Percentiles rank a stretch among this genome's conserved stretches.
These are phyloP conservation scores for Penicillium brasilianum DNA, from an alignment of 2,329 filamentous ascomycete species.

Conservation along the genomic window DNA sequence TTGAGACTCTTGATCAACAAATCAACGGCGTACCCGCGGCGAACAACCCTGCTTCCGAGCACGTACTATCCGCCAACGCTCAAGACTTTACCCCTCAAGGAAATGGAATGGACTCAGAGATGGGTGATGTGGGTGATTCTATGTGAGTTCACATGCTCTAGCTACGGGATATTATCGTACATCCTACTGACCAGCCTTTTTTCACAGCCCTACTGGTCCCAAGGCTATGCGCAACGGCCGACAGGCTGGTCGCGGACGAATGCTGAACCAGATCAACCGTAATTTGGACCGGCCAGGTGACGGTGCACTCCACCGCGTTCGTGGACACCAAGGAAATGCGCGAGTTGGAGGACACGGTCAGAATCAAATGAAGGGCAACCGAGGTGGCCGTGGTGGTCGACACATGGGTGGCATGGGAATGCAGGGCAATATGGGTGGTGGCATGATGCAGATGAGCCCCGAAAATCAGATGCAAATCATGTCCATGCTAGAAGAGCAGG, in stretches of 20 bases:
- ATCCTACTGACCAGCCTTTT: constrained; percentile 38
- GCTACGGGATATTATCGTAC: not conserved
- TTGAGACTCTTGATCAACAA: constrained; percentile 69
- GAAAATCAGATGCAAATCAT: constrained; percentile 76
- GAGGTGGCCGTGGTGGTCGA: constrained; percentile 52
- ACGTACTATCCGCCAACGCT: constrained; percentile 35
- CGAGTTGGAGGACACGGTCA: constrained; percentile 80
- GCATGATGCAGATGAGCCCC: constrained; percentile 62
- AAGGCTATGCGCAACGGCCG: constrained; percentile 87
- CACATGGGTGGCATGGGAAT: constrained; percentile 53
- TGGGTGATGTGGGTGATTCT: constrained; percentile 63
- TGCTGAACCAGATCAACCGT: constrained; percentile 84
- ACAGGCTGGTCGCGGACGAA: constrained; percentile 71
- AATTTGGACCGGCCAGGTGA: constrained; percentile 79
- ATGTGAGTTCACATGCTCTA: constrained; percentile 39
- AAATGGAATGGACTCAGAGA: constrained; percentile 70
- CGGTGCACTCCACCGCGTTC: constrained; percentile 78
- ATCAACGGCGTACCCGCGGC: constrained; percentile 55
- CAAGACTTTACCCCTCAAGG: constrained; percentile 25
- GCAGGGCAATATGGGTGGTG: constrained; percentile 47
- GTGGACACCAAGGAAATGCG: constrained; percentile 71
- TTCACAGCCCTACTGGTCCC: constrained; percentile 81
- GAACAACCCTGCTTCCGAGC: constrained; percentile 43
- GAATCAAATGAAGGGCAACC: constrained; percentile 72
- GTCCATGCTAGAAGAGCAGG: constrained; percentile 82